phyloP scores from a whole-genome alignment of 257 asterid genomes.

The Coffea canephora region DNA sequence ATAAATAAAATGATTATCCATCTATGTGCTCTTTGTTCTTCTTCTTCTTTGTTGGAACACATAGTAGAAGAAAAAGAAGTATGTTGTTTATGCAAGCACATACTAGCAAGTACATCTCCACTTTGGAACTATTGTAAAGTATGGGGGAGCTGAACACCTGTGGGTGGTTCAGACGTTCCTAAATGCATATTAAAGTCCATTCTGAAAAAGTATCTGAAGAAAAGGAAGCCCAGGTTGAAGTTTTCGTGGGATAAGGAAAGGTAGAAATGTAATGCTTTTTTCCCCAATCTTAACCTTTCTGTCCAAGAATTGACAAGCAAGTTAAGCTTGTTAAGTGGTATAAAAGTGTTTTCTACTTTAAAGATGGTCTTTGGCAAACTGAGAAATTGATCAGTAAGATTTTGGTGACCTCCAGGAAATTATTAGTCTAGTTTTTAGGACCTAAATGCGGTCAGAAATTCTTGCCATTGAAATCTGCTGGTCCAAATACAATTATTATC shows the following conservation, averaged over 20 bases:
- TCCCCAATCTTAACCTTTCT: not conserved
- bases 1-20: not conserved
- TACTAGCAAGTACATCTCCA: not conserved
- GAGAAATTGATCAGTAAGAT: not conserved
- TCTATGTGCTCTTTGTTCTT: not conserved
- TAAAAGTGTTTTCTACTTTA: not conserved
- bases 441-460: not conserved
- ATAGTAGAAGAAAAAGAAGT: not conserved
- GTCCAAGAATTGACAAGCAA: not conserved
- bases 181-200: not conserved
- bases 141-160: not conserved
- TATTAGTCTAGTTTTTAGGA: not conserved
- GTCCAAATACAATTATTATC: not conserved
- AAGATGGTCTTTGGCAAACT: not conserved
- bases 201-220: not conserved
- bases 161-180: not conserved
- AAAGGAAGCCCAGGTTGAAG: not conserved
- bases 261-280: not conserved
- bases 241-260: not conserved
- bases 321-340: too few relatives aligned
- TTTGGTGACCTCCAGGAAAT: not conserved
- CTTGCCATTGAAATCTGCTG: not conserved
- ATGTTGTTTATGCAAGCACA: not conserved
- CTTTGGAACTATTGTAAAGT: not conserved
- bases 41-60: not conserved